phyloP scores from a whole-genome alignment of 2,329 filamentous ascomycete species.

The Blumeriella jaapii region DNA sequence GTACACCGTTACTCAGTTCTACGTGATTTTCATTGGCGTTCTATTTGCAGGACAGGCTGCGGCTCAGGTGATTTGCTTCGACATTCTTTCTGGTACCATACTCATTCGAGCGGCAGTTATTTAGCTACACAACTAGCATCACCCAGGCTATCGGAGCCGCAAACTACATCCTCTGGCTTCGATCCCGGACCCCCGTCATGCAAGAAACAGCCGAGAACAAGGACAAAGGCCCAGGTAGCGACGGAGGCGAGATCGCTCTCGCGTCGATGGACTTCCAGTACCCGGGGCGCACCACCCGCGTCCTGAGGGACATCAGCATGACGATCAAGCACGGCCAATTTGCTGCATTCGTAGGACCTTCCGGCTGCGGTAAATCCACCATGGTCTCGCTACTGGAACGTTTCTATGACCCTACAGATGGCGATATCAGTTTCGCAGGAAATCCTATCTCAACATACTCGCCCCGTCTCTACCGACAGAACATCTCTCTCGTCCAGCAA shows the following conservation, averaged over 20 bases:
- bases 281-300: slow-evolving; percentile 3
- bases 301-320: slow-evolving; percentile 8
- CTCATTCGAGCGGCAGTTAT: too few relatives aligned
- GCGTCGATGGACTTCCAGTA: slow-evolving; percentile 6
- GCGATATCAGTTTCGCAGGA: slow-evolving; percentile 9
- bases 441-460: slow-evolving; percentile 43
- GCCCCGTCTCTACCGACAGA: slow-evolving; percentile 47
- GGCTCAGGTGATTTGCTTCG: too few relatives aligned
- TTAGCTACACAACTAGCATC: slow-evolving; percentile 5
- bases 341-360: slow-evolving; percentile 33
- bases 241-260: slow-evolving; percentile 5
- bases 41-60: slow-evolving; percentile 23
- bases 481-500: slow-evolving; percentile 22
- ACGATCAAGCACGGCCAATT: slow-evolving; percentile 60
- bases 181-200: slow-evolving; percentile 6
- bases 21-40: slow-evolving; percentile 38
- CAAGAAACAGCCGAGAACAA: slow-evolving; percentile 4
- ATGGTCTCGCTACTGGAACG: slow-evolving; percentile 71
- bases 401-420: slow-evolving; percentile 48
- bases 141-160: slow-evolving; percentile 6
- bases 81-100: too few relatives aligned
- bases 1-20: slow-evolving; percentile 34
- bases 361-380: slow-evolving; percentile 62
- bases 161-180: slow-evolving; percentile 32
- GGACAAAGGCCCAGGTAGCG: slow-evolving; percentile 2